Conservation (phyloP, 148 eudicot species). For the Silene latifolia region DNA sequence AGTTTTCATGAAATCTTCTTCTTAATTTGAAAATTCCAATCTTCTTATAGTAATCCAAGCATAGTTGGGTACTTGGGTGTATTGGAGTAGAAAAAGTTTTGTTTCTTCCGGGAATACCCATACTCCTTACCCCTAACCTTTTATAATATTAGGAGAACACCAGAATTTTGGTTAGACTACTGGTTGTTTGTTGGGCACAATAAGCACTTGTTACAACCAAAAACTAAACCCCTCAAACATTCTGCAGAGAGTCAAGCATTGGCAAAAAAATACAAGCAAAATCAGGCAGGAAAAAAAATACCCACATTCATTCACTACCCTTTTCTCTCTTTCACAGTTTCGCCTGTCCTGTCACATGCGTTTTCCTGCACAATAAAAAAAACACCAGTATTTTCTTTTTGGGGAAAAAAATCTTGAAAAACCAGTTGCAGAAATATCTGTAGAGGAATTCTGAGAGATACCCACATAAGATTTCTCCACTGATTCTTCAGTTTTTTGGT, state of each 20-base stretch:
- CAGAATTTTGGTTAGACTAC: too few species aligned
- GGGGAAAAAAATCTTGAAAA: not conserved
- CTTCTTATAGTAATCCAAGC: too few species aligned
- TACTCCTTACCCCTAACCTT: too few species aligned
- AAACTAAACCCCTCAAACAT: not conserved
- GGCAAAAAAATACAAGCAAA: too few species aligned
- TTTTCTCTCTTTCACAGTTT: not conserved
- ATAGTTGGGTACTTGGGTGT: too few species aligned
- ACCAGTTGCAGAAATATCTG: slow-evolving; percentile 2
- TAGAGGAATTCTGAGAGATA: not conserved
- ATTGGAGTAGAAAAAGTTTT: too few species aligned
- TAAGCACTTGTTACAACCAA: not conserved
- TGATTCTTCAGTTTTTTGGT: not conserved
- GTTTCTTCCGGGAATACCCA: too few species aligned
- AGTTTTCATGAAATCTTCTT: too few species aligned
- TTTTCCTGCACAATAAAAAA: slow-evolving; percentile 9
- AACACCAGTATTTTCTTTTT: not conserved
- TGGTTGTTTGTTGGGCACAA: too few species aligned
- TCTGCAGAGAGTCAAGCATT: not conserved
- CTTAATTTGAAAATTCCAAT: too few species aligned
- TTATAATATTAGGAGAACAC: too few species aligned
- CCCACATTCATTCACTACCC: not conserved
- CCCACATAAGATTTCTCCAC: not conserved
- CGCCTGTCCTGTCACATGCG: slow-evolving; percentile 11
- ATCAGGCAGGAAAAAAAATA: not conserved